Evolutionary conservation across 1,139 yeast genomes (phyloP).

Genomic region (Geotrichum reessii): DNA sequence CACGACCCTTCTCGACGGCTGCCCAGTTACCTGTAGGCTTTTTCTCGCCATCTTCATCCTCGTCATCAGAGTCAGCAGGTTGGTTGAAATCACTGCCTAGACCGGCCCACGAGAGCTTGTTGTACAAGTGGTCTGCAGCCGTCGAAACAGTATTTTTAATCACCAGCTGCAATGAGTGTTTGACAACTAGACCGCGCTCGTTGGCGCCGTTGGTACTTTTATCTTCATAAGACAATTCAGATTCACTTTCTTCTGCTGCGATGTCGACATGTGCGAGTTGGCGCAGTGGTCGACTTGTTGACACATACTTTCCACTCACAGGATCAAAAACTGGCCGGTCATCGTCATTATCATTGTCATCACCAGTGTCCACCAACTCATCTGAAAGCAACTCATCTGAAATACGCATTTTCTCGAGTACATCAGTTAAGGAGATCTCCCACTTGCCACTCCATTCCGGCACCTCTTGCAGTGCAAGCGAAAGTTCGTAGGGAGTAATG

Average conservation of each 20-base stretch:
- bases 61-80: constrained; percentile 30
- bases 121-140: constrained; percentile 71
- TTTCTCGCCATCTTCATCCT: constrained; percentile 33
- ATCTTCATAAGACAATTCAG: constrained; percentile 24
- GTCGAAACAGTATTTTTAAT: constrained; percentile 82
- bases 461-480: constrained; percentile 69
- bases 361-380: constrained; percentile 29
- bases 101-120: constrained; percentile 74
- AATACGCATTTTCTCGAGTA: constrained; percentile 37
- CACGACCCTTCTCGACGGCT: constrained; percentile 67
- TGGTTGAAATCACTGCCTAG: constrained; percentile 71
- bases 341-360: constrained; percentile 44
- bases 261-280: constrained; percentile 58
- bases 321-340: constrained; percentile 84
- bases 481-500: constrained; percentile 86
- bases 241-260: constrained; percentile 33
- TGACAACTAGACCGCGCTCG: constrained; percentile 47
- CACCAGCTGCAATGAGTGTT: constrained; percentile 55
- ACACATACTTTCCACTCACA: constrained; percentile 71
- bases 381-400: constrained; percentile 32
- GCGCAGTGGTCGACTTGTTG: constrained; percentile 69
- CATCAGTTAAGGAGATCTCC: constrained; percentile 69
- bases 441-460: constrained; percentile 89
- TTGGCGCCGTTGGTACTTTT: constrained; percentile 22
- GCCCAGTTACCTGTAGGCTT: constrained; percentile 46